These are phyloP conservation scores for Aciculoconidium aculeatum DNA, from an alignment of 805 yeast species.

Conservation along the genomic window DNA sequence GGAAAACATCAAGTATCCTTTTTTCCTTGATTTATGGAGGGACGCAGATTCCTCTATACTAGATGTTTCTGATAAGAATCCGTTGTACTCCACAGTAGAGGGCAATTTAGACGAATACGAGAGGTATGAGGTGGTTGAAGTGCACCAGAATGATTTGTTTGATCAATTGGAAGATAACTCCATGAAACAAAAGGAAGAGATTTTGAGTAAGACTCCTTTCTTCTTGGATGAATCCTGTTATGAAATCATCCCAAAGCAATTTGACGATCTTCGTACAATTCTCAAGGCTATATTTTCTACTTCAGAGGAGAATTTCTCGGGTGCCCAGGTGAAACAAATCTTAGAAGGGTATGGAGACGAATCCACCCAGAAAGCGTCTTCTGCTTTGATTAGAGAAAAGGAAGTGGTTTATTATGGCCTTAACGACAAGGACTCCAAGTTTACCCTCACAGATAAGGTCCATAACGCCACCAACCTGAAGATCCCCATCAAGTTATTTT, in stretches of 20 bases:
- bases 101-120: constrained; percentile 46
- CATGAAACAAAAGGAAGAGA: constrained; percentile 64
- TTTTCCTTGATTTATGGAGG: constrained; percentile 62
- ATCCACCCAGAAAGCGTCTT: constrained; percentile 44
- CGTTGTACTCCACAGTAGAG: constrained; percentile 34
- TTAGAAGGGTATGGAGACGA: constrained; percentile 42
- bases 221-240: constrained; percentile 21
- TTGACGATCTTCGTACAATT: constrained; percentile 35
- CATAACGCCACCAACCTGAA: constrained; percentile 33
- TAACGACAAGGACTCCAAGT: constrained; percentile 38
- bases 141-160: constrained; percentile 13
- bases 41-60: constrained; percentile 38
- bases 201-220: constrained; percentile 42
- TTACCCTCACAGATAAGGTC: constrained; percentile 51
- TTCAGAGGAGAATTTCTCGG: constrained; percentile 40
- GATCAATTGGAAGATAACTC: constrained; percentile 53
- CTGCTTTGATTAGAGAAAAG: constrained; percentile 47
- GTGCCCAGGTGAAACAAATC: constrained; percentile 40
- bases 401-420: constrained; percentile 47
- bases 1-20: constrained; percentile 42
- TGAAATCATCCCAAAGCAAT: constrained; percentile 8
- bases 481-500: constrained; percentile 33
- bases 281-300: constrained; percentile 58
- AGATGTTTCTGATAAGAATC: constrained; percentile 25
- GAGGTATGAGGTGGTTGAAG: constrained; percentile 27